These are phyloP conservation scores for Candida suzukii DNA, from an alignment of 805 yeast species.

Conservation along the genomic window DNA sequence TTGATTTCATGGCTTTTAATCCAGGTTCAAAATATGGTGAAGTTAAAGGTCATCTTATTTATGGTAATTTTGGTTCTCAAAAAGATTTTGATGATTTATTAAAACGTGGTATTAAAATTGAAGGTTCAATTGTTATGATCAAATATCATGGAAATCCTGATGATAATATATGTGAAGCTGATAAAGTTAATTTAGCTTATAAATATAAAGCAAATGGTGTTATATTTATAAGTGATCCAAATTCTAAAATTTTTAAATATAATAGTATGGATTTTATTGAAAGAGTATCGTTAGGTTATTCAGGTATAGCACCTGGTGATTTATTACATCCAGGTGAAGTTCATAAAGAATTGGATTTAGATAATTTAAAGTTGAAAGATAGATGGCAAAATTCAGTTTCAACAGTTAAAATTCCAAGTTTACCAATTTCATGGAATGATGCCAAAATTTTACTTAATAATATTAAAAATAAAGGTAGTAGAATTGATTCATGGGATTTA, in stretches of 20 bases:
- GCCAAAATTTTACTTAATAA: constrained; percentile 37
- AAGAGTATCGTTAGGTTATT: constrained; percentile 46
- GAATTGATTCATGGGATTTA: constrained; percentile 28
- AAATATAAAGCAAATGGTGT: constrained; percentile 55
- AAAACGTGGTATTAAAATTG: constrained; percentile 29
- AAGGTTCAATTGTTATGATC: constrained; percentile 51
- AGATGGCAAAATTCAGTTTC: constrained; percentile 38
- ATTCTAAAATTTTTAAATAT: constrained; percentile 9
- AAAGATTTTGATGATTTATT: constrained; percentile 43
- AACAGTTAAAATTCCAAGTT: constrained; percentile 66
- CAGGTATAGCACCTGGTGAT: constrained; percentile 68
- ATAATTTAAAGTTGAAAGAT: constrained; percentile 31
- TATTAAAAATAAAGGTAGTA: constrained; percentile 31
- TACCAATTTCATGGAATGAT: constrained; percentile 74
- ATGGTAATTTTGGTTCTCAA: constrained; percentile 58
- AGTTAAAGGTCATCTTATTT: constrained; percentile 46
- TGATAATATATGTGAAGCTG: constrained; percentile 34
- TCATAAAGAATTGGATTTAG: constrained; percentile 25
- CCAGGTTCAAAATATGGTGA: constrained; percentile 61
- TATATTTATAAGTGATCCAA: constrained; percentile 52
- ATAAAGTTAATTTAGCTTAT: constrained; percentile 50
- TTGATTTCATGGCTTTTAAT: constrained; percentile 49
- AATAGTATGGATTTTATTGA: constrained; percentile 40
- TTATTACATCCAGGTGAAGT: constrained; percentile 61
- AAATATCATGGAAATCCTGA: constrained; percentile 42